phyloP scores from a whole-genome alignment of 805 yeast genomes.

The Komagataella kurtzmanii region DNA sequence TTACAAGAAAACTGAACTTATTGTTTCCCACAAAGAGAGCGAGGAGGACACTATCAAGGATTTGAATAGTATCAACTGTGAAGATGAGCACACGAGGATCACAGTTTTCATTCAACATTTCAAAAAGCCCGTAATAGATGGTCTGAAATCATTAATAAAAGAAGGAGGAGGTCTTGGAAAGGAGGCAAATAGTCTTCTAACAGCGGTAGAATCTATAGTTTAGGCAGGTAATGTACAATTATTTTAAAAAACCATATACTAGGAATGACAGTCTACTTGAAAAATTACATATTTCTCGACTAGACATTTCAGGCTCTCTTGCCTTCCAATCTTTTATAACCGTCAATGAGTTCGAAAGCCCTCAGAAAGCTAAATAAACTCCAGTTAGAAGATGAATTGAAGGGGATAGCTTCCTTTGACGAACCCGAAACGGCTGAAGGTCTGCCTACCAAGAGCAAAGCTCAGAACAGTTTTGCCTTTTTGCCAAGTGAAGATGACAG shows the following conservation, averaged over 20 bases:
- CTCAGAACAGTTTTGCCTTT: neutral
- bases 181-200: slow-evolving; percentile 21
- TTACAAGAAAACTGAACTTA: slow-evolving; percentile 25
- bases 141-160: slow-evolving; percentile 35
- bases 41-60: slow-evolving; percentile 18
- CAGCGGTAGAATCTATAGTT: neutral
- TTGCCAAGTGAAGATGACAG: slow-evolving; percentile 1
- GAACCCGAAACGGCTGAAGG: slow-evolving; percentile 1
- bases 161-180: slow-evolving; percentile 70
- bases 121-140: slow-evolving; percentile 29
- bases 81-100: slow-evolving; percentile 45
- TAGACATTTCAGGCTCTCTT: neutral
- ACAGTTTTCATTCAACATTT: slow-evolving; percentile 41
- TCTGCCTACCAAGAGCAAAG: neutral
- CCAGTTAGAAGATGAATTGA: slow-evolving; percentile 11
- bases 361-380: slow-evolving; percentile 26
- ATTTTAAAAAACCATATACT: too few species aligned
- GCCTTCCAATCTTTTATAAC: neutral
- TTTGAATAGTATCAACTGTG: slow-evolving; percentile 36
- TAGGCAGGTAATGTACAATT: neutral
- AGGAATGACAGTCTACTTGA: neutral
- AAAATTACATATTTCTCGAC: neutral
- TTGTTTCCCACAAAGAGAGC: slow-evolving; percentile 1
- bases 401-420: slow-evolving; percentile 4
- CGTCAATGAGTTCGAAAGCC: slow-evolving; percentile 35